These are phyloP conservation scores for Primulina eburnea DNA, from an alignment of 257 asterid genomes.

Conservation along the genomic window DNA sequence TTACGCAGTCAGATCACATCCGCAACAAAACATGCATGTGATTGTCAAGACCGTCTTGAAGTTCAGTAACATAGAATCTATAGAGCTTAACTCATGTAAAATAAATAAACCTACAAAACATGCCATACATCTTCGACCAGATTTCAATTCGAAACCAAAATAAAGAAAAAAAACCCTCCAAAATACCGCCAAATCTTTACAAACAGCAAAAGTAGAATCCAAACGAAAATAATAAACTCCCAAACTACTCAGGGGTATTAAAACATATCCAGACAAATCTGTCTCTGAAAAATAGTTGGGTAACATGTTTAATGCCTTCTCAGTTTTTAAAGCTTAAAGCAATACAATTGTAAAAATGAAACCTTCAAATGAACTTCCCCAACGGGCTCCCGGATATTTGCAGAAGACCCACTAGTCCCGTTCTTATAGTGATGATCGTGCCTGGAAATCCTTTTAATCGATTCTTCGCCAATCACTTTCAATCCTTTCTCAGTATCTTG, in stretches of 20 bases:
- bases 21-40: not conserved
- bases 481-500: conserved; percentile 75
- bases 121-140: not conserved
- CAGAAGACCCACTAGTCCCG: conserved; percentile 32
- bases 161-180: not conserved
- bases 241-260: not conserved
- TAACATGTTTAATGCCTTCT: not conserved
- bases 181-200: not conserved
- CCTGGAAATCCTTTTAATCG: conserved; percentile 50
- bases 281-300: not conserved
- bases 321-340: not conserved
- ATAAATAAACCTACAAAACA: not conserved
- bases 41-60: not conserved
- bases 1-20: conserved; percentile 5
- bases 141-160: not conserved
- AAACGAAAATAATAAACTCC: not conserved
- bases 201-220: not conserved
- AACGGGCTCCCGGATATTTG: conserved; percentile 53
- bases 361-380: conserved; percentile 99
- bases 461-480: conserved; percentile 82
- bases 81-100: not conserved
- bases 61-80: too few relatives aligned
- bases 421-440: conserved; percentile 29
- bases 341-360: not conserved
- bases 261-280: not conserved